Evolutionary conservation across 163 green algal species (phyloP).

Genomic region (Chlamydomonas reinhardtii): DNA sequence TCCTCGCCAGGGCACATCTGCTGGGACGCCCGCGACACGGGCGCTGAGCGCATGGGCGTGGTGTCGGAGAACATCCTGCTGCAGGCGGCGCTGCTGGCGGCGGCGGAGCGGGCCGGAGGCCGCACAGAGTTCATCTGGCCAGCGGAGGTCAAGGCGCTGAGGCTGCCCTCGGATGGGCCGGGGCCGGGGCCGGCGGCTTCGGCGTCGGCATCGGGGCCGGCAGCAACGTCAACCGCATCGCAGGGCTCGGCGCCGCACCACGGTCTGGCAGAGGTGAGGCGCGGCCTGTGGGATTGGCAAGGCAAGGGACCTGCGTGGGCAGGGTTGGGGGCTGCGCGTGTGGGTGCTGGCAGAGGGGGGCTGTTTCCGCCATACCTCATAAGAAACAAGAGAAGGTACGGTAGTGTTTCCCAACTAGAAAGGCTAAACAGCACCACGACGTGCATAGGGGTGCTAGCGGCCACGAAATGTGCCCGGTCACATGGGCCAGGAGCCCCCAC

Average conservation of each 20-base stretch:
- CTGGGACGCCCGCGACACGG: slow-evolving; percentile 67
- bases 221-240: too few species aligned
- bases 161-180: background rate
- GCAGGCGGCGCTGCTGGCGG: slow-evolving; percentile 50
- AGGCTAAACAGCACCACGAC: too few species aligned
- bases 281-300: too few species aligned
- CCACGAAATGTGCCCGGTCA: too few species aligned
- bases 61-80: slow-evolving; percentile 84
- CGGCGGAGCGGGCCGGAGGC: slow-evolving; percentile 16
- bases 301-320: too few species aligned
- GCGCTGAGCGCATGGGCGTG: slow-evolving; percentile 70
- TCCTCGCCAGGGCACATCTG: slow-evolving; percentile 68
- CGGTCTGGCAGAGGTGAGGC: slow-evolving; percentile 14
- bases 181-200: background rate
- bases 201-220: background rate
- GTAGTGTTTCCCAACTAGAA: too few species aligned
- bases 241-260: background rate
- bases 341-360: too few species aligned
- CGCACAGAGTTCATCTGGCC: slow-evolving; percentile 33
- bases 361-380: too few species aligned
- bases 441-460: too few species aligned
- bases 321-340: too few species aligned
- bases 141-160: slow-evolving; percentile 12
- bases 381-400: too few species aligned
- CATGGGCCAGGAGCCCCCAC: too few species aligned